Evolutionary conservation across 73 alveolate species (phyloP).

Genomic region (Symbiodinium natans): DNA sequence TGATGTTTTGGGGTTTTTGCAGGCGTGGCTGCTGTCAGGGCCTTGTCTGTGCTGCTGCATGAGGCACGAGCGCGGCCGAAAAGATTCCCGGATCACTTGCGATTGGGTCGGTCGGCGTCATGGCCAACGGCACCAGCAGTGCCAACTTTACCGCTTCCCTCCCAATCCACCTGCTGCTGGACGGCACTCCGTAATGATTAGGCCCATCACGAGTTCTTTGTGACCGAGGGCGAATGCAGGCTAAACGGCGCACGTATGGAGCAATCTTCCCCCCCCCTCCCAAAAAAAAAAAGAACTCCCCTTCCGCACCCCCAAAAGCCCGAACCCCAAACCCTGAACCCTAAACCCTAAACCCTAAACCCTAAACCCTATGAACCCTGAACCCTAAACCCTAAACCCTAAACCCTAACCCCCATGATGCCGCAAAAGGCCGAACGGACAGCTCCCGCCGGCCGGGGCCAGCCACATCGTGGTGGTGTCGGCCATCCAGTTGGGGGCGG

Average conservation of each 20-base stretch:
- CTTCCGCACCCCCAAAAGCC: too few species aligned
- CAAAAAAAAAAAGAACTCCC: too few species aligned
- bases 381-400: background rate
- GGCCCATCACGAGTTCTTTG: too few species aligned
- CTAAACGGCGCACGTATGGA: too few species aligned
- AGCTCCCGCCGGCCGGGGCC: constrained; percentile 52
- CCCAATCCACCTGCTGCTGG: too few species aligned
- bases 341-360: background rate
- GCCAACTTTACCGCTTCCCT: too few species aligned
- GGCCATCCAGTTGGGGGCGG: background rate
- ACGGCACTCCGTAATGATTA: too few species aligned
- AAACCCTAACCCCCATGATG: background rate
- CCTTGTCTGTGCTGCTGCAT: too few species aligned
- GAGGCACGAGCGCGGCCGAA: background rate
- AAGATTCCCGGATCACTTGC: background rate
- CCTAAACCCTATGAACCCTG: too few species aligned
- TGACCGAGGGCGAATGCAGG: too few species aligned
- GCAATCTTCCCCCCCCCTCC: too few species aligned
- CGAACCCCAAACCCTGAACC: background rate
- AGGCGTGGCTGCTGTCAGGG: too few species aligned
- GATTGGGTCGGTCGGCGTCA: background rate
- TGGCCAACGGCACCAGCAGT: background rate
- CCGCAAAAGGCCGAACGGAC: background rate
- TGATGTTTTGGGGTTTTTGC: background rate
- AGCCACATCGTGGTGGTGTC: constrained; percentile 48